Base-by-base conservation (phyloP, 768 basidiomycete genomes). In the Mycena sanguinolenta region DNA sequence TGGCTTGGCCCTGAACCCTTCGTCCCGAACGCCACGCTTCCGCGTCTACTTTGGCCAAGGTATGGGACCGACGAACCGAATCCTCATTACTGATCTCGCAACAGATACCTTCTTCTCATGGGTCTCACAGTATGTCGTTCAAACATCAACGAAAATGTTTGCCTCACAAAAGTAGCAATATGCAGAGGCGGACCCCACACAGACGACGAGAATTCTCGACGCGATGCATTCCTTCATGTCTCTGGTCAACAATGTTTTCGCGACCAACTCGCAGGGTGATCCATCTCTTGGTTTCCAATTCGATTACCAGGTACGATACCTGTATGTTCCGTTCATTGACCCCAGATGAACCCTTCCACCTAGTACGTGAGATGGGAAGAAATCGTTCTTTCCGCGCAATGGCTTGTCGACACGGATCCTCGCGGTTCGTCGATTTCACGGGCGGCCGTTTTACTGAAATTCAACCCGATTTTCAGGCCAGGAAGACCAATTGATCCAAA, bases 1-100 rank as follows among this genome's bases (percentile, higher is more conserved):
- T 85, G 84, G 83, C 77, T 84, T 67, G 84, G 83, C 2, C 84
- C 83, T 8, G 84, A 85, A 58, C 79, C 80, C 1, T 80, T 77
- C 30, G 80, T 80, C 13, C 67, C 80, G 14, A 83, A 82, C 62
- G 78, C 83, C 1, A 80, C 81, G 2, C 74, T 75, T 28, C 84
- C 84, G 27, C 79, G 83, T 21, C 75, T 84, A 0, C 78, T 81
- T 12, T 85, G 84, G 83, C 84, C 84, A n/a, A 77, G 84, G 4
- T 85, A 83, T 66, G 34, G 10, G 25, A 55, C 32, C 13, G 38
- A 3, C 21, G 21, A 25, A 57, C 34, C n/a, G 19, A 57, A 23
- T 38, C n/a, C n/a, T n/a, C n/a, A n/a, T n/a, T n/a, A 25, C 21
- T 38, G 10, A 58, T 58, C 10, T 17, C 14, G 8, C 23, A 5